Evolutionary conservation across 2,329 filamentous ascomycete species (phyloP).

Genomic region (Cryphonectria parasitica): DNA sequence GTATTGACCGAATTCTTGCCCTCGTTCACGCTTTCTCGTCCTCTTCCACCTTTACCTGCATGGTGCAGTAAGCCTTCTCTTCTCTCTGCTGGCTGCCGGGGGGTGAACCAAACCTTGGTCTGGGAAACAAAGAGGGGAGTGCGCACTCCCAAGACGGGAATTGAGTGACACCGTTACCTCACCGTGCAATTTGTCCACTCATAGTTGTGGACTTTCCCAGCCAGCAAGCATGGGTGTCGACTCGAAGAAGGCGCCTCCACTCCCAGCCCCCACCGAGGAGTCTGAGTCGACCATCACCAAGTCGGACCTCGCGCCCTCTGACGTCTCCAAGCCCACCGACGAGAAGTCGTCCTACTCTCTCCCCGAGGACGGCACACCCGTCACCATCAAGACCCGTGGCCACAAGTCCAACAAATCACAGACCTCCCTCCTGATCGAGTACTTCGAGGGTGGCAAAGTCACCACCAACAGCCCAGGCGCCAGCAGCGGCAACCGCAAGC

Average conservation of each 20-base stretch:
- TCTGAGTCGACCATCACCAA: conserved; percentile 63
- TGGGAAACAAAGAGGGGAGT: conserved; percentile 20
- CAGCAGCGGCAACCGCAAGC: conserved; percentile 67
- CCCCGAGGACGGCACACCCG: conserved; percentile 84
- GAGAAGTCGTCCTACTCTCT: conserved; percentile 78
- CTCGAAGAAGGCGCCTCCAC: conserved; percentile 63
- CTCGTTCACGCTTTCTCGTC: not conserved
- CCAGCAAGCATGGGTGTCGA: conserved; percentile 56
- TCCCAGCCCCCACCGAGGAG: conserved; percentile 76
- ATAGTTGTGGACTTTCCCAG: conserved; percentile 31
- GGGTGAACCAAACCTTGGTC: conserved; percentile 21
- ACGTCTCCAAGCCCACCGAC: conserved; percentile 70
- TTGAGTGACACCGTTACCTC: conserved; percentile 30
- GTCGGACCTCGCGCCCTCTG: conserved; percentile 64
- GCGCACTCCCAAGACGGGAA: conserved; percentile 22
- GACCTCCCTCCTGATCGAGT: conserved; percentile 91
- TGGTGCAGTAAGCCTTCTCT: conserved; percentile 28
- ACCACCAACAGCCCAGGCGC: conserved; percentile 53
- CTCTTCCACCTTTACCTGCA: conserved; percentile 25
- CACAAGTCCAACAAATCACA: conserved; percentile 69
- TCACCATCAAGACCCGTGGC: conserved; percentile 83
- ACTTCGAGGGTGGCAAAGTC: conserved; percentile 80
- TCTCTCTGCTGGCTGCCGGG: conserved; percentile 6
- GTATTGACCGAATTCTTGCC: conserved; percentile 16
- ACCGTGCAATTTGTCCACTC: conserved; percentile 27